Conservation (phyloP, 2,329 filamentous ascomycete species). For the Zasmidium cellare region DNA sequence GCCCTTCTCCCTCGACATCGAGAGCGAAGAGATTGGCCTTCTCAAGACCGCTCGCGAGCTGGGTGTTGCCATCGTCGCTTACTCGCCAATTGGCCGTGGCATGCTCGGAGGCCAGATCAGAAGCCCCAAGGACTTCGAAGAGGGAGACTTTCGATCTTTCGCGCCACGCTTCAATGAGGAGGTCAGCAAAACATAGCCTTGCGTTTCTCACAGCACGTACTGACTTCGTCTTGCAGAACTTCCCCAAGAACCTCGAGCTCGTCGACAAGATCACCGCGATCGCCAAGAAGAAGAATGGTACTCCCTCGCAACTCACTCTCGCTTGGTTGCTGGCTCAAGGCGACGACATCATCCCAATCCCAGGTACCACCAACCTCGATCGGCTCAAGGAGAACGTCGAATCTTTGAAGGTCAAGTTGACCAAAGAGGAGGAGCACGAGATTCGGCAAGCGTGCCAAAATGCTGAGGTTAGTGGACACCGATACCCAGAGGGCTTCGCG, state of each 20-base stretch:
- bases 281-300: slow-evolving; percentile 56
- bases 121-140: slow-evolving; percentile 48
- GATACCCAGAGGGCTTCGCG: slow-evolving; percentile 42
- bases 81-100: slow-evolving; percentile 61
- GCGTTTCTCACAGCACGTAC: neutral
- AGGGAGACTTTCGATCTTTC: slow-evolving; percentile 49
- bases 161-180: slow-evolving; percentile 53
- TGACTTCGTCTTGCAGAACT: slow-evolving; percentile 39
- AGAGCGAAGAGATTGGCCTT: slow-evolving; percentile 51
- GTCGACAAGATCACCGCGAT: slow-evolving; percentile 53
- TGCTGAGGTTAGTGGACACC: slow-evolving; percentile 35
- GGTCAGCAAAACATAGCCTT: neutral
- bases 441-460: slow-evolving; percentile 38
- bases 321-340: slow-evolving; percentile 63
- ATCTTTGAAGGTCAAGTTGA: slow-evolving; percentile 36
- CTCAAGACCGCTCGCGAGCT: slow-evolving; percentile 60
- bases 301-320: slow-evolving; percentile 59
- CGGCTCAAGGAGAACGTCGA: slow-evolving; percentile 49
- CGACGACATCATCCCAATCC: slow-evolving; percentile 58
- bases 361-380: slow-evolving; percentile 52
- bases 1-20: slow-evolving; percentile 59
- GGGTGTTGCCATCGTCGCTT: slow-evolving; percentile 58
- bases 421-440: slow-evolving; percentile 38
- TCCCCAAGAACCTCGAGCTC: slow-evolving; percentile 57
- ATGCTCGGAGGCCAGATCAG: slow-evolving; percentile 55